phyloP scores from a whole-genome alignment of 164 flowering plant genomes.

The Cinnamomum chago region DNA sequence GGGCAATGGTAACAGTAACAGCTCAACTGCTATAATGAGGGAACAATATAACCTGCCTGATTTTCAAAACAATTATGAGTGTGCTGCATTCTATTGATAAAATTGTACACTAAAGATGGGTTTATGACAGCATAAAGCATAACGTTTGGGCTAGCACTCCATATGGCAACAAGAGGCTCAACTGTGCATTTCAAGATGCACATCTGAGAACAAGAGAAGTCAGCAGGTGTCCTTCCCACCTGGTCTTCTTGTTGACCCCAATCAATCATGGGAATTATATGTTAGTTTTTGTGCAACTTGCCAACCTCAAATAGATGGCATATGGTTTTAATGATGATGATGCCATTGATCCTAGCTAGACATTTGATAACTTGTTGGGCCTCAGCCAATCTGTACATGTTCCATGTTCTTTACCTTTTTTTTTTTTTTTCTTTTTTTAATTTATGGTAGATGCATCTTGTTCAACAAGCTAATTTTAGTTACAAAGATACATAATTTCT shows the following conservation, averaged over 20 bases:
- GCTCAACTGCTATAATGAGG: conserved; percentile 24
- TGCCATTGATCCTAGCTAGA: too few relatives aligned
- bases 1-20: conserved; percentile 17
- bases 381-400: too few relatives aligned
- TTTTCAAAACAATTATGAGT: conserved; percentile 45
- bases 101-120: conserved; percentile 76
- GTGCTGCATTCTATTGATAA: conserved; percentile 62
- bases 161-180: conserved; percentile 69
- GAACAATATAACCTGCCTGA: conserved; percentile 57
- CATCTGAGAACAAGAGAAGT: conserved; percentile 31
- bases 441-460: too few relatives aligned
- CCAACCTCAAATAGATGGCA: too few relatives aligned
- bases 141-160: conserved; percentile 84
- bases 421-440: too few relatives aligned
- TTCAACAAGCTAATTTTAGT: too few relatives aligned
- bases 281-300: too few relatives aligned
- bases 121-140: conserved; percentile 65
- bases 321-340: too few relatives aligned
- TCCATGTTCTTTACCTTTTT: too few relatives aligned
- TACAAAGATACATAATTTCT: too few relatives aligned
- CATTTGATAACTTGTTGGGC: too few relatives aligned
- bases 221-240: conserved; percentile 55
- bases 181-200: conserved; percentile 58
- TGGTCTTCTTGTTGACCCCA: conserved; percentile 30
- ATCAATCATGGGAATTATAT: too few relatives aligned